Evolutionary conservation across 208 protist genomes (phyloP).

Genomic region (Lotmaria passim): DNA sequence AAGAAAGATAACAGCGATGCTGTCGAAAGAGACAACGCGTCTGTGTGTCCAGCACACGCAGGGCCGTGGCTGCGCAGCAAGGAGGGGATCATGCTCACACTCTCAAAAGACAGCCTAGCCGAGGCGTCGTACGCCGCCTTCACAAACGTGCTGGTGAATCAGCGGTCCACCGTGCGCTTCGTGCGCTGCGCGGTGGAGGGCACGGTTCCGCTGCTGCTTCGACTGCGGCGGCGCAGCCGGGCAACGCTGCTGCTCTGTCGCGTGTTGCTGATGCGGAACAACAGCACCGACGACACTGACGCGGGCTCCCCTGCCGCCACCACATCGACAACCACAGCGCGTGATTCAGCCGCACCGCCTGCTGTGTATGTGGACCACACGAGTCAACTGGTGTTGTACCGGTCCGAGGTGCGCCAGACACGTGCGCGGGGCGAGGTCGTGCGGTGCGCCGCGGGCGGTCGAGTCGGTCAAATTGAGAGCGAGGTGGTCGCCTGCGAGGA

Average conservation of each 20-base stretch:
- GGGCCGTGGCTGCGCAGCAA: too few relatives aligned
- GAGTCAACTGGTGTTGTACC: too few relatives aligned
- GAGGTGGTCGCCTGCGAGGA: too few relatives aligned
- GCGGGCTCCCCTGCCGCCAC: neutral
- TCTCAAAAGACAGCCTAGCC: slow-evolving; percentile 12
- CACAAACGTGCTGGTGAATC: slow-evolving; percentile 2
- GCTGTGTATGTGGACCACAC: too few relatives aligned
- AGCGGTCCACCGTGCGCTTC: slow-evolving; percentile 11
- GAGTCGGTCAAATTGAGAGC: too few relatives aligned
- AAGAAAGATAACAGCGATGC: too few relatives aligned
- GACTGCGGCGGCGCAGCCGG: slow-evolving; percentile 6
- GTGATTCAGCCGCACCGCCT: too few relatives aligned
- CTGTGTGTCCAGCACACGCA: too few relatives aligned
- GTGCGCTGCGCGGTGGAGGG: slow-evolving; percentile 15
- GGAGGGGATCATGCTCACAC: slow-evolving; percentile 19
- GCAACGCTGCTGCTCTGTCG: slow-evolving; percentile 15
- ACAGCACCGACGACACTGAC: neutral
- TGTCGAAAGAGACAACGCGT: too few relatives aligned
- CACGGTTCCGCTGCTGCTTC: neutral
- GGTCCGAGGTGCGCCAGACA: too few relatives aligned
- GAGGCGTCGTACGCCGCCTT: slow-evolving; percentile 14
- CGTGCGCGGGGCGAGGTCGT: too few relatives aligned
- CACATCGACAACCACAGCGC: slow-evolving; percentile 2
- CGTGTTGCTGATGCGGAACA: neutral
- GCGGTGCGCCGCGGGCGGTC: too few relatives aligned